Base-by-base conservation (phyloP, 306 rosid genomes). In the Prunus persica region DNA sequence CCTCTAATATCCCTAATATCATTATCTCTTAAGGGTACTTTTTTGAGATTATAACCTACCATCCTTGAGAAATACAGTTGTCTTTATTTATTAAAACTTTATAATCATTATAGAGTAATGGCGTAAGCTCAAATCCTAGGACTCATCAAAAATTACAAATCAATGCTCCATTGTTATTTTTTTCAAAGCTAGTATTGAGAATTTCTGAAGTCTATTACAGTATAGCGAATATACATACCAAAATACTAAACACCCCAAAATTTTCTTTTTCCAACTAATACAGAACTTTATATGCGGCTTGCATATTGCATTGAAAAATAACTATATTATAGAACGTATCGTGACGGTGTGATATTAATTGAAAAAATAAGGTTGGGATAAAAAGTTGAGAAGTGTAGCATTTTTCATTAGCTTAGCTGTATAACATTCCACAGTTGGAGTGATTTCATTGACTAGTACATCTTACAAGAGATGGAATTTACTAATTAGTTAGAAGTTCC, bases 11-110 rank as follows among this genome's bases (percentile, higher is more conserved):
- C 30, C 51, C 24, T 41, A 32, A 14, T 47, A 16, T 24, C 25
- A 28, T 47, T 41, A 18, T 55, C 11, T 67, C 14, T 1, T 5
- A 8, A 38, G 46, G 1, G 6, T 24, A 41, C 55, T 58, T 72
- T 34, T 41, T 45, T 50, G 22, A 73, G 18, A 24, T 43, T 4
- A 72, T 56, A 41, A 72, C 55, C 77, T 25, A 73, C 77, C 69
- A 73, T 28, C 46, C 69, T 46, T 27, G 60, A 61, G 69, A 61
- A 27, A 61, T 61, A 61, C 77, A 60, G 47, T 73, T 46, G 69
- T 73, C 69, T 11, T 61, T 47, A 27, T 73, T 27, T 28, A 46
- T 46, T 60, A 46, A 61, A 46, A 12, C 2, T 46, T 73, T 3
- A 45, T 61, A 61, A 73, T 73, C 60, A 61, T 46, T 22, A 73